Evolutionary conservation across 305 asterid genomes (phyloP), one percentile per base, ranked within the genome.

Genomic region (Salvia sclarea): DNA sequence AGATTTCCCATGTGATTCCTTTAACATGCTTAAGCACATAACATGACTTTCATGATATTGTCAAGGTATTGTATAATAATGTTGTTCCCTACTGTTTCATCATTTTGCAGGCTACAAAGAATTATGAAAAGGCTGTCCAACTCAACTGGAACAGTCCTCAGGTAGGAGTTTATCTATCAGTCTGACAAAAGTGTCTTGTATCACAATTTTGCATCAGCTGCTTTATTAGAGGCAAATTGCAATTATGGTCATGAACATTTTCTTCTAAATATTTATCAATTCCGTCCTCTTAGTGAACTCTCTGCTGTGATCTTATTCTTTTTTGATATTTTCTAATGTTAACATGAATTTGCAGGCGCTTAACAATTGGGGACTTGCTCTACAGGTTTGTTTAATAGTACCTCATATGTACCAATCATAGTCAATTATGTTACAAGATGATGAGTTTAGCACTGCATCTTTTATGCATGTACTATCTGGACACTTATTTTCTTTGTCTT

Each of bases 91-190:
- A 71, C 38, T 74, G 50, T 69, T 78, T 70, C 45, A 60, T 62
- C 20, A 75, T 75, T 75, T 66, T 79, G 69, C 95, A 91, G 98
- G 98, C 99, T 45, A 86, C 98, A 66, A 88, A 82, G 71, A 90
- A 95, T 52, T 95, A 95, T 66, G 98, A 92, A 70, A 95, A 88
- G 80, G 98, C 99, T 55, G 96, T 95, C 57, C 92, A 92, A 76
- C 99, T 95, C 74, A 91, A 89, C 66, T 95, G 99, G 99, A 95
- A 95, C 83, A 95, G 98, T 80, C 98, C 98, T 67, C 99, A 91
- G 98, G 99, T 95, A 84, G 79, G 7, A 30, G 14, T 75, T 60
- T 58, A 20, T 11, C 62, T 62, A 44, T 71, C 57, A 33, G 68
- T 60, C 69, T 38, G 24, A 58, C 8, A 22, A 2, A 69, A 52